These are phyloP conservation scores for Mycena belliarum DNA, from an alignment of 768 basidiomycete genomes.

Conservation along the genomic window DNA sequence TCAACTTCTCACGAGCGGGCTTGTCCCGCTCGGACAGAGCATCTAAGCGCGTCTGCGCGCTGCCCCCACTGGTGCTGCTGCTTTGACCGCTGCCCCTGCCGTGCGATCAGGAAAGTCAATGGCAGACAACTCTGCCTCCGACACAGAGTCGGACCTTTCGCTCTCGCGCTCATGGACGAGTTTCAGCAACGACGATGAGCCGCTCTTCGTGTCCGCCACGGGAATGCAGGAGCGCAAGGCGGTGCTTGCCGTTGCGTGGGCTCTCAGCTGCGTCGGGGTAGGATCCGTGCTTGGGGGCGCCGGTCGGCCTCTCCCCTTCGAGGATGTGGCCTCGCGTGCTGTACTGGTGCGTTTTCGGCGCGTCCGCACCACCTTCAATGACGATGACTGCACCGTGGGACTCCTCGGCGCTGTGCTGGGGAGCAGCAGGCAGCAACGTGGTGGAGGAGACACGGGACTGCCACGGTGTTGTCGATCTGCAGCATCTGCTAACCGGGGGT, in stretches of 20 bases:
- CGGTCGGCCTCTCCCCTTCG: slow-evolving; percentile 24
- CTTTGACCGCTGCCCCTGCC: too few species aligned
- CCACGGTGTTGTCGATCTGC: slow-evolving; percentile 77
- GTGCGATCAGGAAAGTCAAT: too few species aligned
- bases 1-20: slow-evolving; percentile 64
- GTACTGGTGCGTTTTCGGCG: slow-evolving; percentile 60
- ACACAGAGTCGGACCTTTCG: slow-evolving; percentile 12
- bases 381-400: too few species aligned
- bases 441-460: slow-evolving; percentile 77
- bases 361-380: slow-evolving; percentile 24
- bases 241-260: slow-evolving; percentile 46
- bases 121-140: slow-evolving; percentile 10
- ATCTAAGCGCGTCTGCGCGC: slow-evolving; percentile 32
- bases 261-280: slow-evolving; percentile 58
- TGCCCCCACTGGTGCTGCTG: background rate
- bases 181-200: slow-evolving; percentile 11
- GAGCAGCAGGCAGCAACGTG: slow-evolving; percentile 48
- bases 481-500: slow-evolving; percentile 53
- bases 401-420: slow-evolving; percentile 43
- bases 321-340: slow-evolving; percentile 44
- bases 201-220: background rate
- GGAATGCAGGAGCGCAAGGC: slow-evolving; percentile 29
- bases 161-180: slow-evolving; percentile 14
- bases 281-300: slow-evolving; percentile 46
- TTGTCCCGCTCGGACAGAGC: slow-evolving; percentile 25